Base-by-base conservation (phyloP, 2,329 filamentous ascomycete species). In the Colletotrichum sp. region DNA sequence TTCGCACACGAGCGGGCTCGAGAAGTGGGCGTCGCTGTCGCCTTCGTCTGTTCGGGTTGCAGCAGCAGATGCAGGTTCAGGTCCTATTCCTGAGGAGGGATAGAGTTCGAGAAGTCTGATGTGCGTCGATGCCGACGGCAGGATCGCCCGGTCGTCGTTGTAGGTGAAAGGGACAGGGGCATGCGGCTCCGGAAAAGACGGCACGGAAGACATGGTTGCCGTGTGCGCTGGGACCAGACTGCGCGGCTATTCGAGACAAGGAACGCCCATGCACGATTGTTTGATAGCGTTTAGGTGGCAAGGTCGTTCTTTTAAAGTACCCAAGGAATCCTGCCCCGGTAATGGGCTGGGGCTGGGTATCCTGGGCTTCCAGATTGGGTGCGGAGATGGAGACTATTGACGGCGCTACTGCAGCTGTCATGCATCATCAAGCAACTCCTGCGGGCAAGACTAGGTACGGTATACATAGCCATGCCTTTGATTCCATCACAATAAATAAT, bases 71-170 rank as follows among this genome's bases (percentile, higher is more conserved):
- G 66, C 28, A 8, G 48, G 30, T 26, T 34, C 67, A 21, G 60
- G n/a, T 9, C 7, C n/a, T 15, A n/a, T 43, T 57, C 48, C 34
- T 15, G 18, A 32, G 5, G 32, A 26, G 43, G 66, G 64, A 34
- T 71, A 70, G 57, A 77, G 67, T 58, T 71, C 55, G 24, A 77
- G 67, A 18, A 77, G 32, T 30, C 76, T 74, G 61, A 77, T 77
- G 48, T 77, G 70, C 7, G 55, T 77, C 18, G 55, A 70, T 38
- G 57, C 67, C n/a, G 70, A 70, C 6, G 74, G 71, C n/a, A 77
- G 64, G 55, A 26, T 55, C 30, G 34, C 72, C 26, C 21, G 26
- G 58, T 48, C 12, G n/a, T 61, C 6, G 10, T n/a, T 34, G 52
- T 72, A 75, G 55, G 24, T 55, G 55, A 72, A 72, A 13, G 21